These are phyloP conservation scores for Colletotrichum agaves DNA, from an alignment of 2,329 filamentous ascomycete species.

Conservation along the genomic window DNA sequence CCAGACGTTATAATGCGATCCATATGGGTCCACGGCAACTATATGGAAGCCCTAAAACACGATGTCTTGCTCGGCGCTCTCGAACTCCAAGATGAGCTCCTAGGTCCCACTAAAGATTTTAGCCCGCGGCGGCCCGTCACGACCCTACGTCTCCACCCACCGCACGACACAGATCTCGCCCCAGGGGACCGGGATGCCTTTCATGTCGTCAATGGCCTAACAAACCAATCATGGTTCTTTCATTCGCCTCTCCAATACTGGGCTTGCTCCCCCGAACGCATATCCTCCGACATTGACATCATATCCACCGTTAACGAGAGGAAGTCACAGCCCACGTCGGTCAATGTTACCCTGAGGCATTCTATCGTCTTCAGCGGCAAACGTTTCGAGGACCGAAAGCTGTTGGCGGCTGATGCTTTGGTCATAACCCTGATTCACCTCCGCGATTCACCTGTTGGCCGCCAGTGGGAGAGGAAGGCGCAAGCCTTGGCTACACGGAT, in stretches of 20 bases:
- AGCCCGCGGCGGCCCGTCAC: constrained; percentile 51
- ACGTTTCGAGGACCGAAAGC: constrained; percentile 72
- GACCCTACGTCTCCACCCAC: constrained; percentile 43
- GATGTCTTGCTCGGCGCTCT: constrained; percentile 74
- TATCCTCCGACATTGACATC: constrained; percentile 71
- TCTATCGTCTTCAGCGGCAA: constrained; percentile 88
- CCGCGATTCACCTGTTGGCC: constrained; percentile 70
- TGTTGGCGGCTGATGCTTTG: constrained; percentile 79
- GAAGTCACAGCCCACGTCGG: constrained; percentile 70
- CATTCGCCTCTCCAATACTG: constrained; percentile 88
- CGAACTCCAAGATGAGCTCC: constrained; percentile 74
- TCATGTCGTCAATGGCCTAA: constrained; percentile 69
- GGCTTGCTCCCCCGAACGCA: constrained; percentile 70
- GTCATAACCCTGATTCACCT: constrained; percentile 81
- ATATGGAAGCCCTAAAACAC: constrained; percentile 78
- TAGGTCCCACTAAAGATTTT: constrained; percentile 70
- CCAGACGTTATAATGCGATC: constrained; percentile 85
- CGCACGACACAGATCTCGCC: constrained; percentile 50
- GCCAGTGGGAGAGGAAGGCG: constrained; percentile 72
- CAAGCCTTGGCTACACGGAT: constrained; percentile 61
- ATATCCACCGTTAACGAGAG: constrained; percentile 75
- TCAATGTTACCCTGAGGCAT: constrained; percentile 80
- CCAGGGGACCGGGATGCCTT: constrained; percentile 62
- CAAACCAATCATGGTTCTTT: constrained; percentile 77
- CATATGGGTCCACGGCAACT: constrained; percentile 83